These are phyloP conservation scores for Scolecobasidium constrictum DNA, from an alignment of 2,329 filamentous ascomycete species.

Conservation along the genomic window DNA sequence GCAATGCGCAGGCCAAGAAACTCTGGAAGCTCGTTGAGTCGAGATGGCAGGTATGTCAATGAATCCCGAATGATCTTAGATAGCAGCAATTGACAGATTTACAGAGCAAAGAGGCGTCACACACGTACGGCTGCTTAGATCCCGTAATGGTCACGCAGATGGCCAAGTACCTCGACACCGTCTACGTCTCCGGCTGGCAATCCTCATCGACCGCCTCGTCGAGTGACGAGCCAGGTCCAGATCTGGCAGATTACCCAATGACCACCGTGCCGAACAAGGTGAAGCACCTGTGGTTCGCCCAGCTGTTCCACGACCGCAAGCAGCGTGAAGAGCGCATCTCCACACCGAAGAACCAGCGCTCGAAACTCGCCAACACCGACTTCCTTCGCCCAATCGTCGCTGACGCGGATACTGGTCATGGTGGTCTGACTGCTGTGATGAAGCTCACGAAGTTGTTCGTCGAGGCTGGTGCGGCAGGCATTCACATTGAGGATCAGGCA, in stretches of 20 bases:
- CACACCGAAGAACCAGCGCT: conserved; percentile 60
- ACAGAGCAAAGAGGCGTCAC: conserved; percentile 74
- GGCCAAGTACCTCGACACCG: conserved; percentile 96
- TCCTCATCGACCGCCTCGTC: conserved; percentile 92
- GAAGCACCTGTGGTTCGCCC: conserved; percentile 91
- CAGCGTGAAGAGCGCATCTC: conserved; percentile 89
- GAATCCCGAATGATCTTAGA: neutral
- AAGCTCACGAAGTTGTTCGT: conserved; percentile 97
- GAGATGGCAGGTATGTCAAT: conserved; percentile 60
- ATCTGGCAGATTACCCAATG: conserved; percentile 90
- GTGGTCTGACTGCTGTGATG: conserved; percentile 97
- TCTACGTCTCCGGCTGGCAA: conserved; percentile 99
- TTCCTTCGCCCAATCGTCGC: conserved; percentile 94
- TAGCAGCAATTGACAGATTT: neutral
- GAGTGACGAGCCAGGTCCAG: conserved; percentile 90
- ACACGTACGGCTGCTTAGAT: conserved; percentile 94
- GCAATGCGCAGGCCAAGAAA: conserved; percentile 85
- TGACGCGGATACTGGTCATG: conserved; percentile 94
- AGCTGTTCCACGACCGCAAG: conserved; percentile 99
- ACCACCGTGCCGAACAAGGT: conserved; percentile 99
- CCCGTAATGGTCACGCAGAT: conserved; percentile 99
- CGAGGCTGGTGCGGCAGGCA: conserved; percentile 91
- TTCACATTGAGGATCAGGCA: conserved; percentile 97
- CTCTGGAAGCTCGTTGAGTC: conserved; percentile 82
- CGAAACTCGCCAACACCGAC: conserved; percentile 69